Evolutionary conservation across 2,329 filamentous ascomycete species (phyloP), one percentile per base, ranked within the genome.

Genomic region (Aspergillus arachidicola): DNA sequence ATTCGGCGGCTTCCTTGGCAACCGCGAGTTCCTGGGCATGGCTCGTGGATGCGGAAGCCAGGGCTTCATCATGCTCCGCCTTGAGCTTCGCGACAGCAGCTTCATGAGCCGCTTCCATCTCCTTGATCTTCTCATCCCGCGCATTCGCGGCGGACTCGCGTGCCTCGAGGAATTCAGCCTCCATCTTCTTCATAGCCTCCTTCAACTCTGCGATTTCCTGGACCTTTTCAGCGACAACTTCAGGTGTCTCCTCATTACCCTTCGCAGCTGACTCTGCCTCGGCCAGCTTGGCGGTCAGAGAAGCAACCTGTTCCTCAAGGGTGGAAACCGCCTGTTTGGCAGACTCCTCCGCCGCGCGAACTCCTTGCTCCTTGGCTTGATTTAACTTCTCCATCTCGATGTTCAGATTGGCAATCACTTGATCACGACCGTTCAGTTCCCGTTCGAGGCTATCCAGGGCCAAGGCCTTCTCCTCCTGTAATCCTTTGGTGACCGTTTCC

Each of bases 371-470:
- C 60, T 79, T 82, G 28, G 72, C 64, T 32, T 74, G 64, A 38
- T 71, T 69, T 30, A 79, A 60, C 58, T 74, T 75, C 26, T 76
- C 68, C 57, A 77, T 73, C 62, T 81, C 79, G 23, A 70, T 70
- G 55, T 80, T 75, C 26, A 80, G 72, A 38, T 74, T 78, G 28
- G 79, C 75, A 38, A 78, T 75, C 4, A 79, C 77, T 28, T 75
- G 75, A 23, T 77, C 74, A 2, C 71, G 73, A 48, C 72, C 75
- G 64, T 78, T 74, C 53, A 76, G 68, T 65, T 80, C 75, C 50
- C 72, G 66, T 58, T 75, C 64, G 30, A 78, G 65, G 58, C 65
- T 69, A 54, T 79, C 71, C 28, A 73, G 61, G 32, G 71, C 72
- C 21, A 67, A 50, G 5, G 72, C 73, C 53, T 79, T 77, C 38